phyloP scores from a whole-genome alignment of 1,139 yeast species.

The Hansenula lynferdii region DNA sequence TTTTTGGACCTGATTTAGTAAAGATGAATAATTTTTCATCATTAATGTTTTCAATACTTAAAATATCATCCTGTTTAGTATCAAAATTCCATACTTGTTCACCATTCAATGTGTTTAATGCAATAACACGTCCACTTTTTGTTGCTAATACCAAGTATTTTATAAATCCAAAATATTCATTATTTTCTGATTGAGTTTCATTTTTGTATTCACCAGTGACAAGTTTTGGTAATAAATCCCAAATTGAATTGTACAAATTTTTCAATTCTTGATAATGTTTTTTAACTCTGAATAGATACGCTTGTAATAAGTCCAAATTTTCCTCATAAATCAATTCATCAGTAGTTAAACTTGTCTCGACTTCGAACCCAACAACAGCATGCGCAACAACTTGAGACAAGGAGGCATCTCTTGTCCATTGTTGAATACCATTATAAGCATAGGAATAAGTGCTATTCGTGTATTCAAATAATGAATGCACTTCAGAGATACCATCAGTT shows the following conservation, averaged over 20 bases:
- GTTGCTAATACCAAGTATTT: conserved; percentile 44
- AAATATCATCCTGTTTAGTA: conserved; percentile 20
- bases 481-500: conserved; percentile 13
- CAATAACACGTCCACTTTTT: conserved; percentile 35
- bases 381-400: conserved; percentile 34
- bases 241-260: conserved; percentile 10
- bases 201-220: conserved; percentile 11
- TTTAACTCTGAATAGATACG: conserved; percentile 37
- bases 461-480: conserved; percentile 16
- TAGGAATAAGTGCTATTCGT: conserved; percentile 19
- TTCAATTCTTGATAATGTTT: conserved; percentile 29
- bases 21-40: conserved; percentile 20
- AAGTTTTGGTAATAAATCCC: conserved; percentile 11
- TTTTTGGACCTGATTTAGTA: conserved; percentile 23
- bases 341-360: conserved; percentile 28
- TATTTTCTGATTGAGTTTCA: conserved; percentile 7
- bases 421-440: conserved; percentile 22
- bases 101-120: conserved; percentile 39
- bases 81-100: conserved; percentile 36
- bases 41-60: conserved; percentile 16
- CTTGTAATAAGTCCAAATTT: conserved; percentile 30
- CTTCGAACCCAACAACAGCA: conserved; percentile 33
- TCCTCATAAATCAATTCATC: conserved; percentile 38
- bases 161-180: conserved; percentile 42
- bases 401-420: conserved; percentile 47